phyloP scores from a whole-genome alignment of 2,329 filamentous ascomycete genomes.

The Pseudogymnoascus sp. region DNA sequence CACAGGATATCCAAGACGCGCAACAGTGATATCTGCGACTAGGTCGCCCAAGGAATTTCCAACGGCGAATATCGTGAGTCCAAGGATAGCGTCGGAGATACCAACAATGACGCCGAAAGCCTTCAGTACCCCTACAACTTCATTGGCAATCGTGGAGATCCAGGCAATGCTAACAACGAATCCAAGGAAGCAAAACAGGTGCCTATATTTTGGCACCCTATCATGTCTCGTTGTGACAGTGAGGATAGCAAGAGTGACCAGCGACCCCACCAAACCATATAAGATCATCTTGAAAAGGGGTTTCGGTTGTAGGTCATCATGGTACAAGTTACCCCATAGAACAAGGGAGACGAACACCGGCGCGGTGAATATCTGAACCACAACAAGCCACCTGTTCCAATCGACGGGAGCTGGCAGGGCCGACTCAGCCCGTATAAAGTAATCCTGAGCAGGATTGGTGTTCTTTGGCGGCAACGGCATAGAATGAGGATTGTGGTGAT shows the following conservation, averaged over 20 bases:
- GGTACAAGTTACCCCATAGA: slow-evolving; percentile 59
- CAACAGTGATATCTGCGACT: slow-evolving; percentile 90
- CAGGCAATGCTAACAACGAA: slow-evolving; percentile 89
- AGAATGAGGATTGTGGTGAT: slow-evolving; percentile 22
- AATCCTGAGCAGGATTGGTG: slow-evolving; percentile 10
- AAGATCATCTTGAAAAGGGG: slow-evolving; percentile 51
- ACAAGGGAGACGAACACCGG: slow-evolving; percentile 76
- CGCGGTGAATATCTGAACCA: slow-evolving; percentile 76
- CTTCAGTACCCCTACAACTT: slow-evolving; percentile 93
- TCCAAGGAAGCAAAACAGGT: slow-evolving; percentile 76
- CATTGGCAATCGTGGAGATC: slow-evolving; percentile 92
- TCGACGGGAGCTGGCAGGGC: slow-evolving; percentile 25
- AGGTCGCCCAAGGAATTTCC: slow-evolving; percentile 93
- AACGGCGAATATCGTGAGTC: slow-evolving; percentile 90
- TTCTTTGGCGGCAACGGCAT: slow-evolving; percentile 14
- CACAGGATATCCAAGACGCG: slow-evolving; percentile 85
- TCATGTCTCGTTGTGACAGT: slow-evolving; percentile 61
- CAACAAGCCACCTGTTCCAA: slow-evolving; percentile 90
- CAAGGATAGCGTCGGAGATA: slow-evolving; percentile 91
- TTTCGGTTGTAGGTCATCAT: slow-evolving; percentile 47
- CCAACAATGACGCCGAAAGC: slow-evolving; percentile 83
- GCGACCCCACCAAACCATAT: slow-evolving; percentile 60
- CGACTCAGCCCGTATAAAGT: neutral
- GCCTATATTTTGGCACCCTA: slow-evolving; percentile 64
- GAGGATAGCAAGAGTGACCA: slow-evolving; percentile 58